Base-by-base conservation (phyloP, 2,329 filamentous ascomycete genomes). In the Hypoxylon sp. region DNA sequence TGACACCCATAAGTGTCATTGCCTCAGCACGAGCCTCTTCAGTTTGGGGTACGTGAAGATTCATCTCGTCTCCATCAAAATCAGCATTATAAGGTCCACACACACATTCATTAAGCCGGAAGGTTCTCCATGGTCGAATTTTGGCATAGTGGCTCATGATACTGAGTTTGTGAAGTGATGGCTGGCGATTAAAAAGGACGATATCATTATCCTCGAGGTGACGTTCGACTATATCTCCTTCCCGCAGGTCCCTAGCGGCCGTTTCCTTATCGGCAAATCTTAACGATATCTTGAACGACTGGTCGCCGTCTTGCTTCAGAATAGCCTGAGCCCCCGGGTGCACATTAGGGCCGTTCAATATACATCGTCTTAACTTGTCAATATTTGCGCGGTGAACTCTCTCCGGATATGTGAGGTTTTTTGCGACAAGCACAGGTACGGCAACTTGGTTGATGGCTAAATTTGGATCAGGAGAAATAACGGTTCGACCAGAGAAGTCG, bases 31-130 rank as follows among this genome's bases (percentile, higher is more conserved):
- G 89, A 10, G 96, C 95, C 80, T 99, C 96, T 82, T 99, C 96
- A 0, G 96, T 98, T 78, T 99, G 96, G 1, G 96, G 96, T 14
- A 99, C 94, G 80, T 99, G 96, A 51, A 99, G 82, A 75, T 99
- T 99, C 96, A 99, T 99, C 80, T 99, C 96, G 74, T 99, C 96
- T 66, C 96, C 96, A 75, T 99, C 96, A 73, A 99, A 99, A 87
- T 99, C 96, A 61, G 96, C 96, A 74, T 99, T 99, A 85, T 99
- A 99, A 2, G 96, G 96, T 68, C 92, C 94, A 81, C 96, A 99
- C 1, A 97, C 96, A 87, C 96, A 99, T 79, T 99, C 96, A 78
- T 99, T 99, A 17, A 99, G 86, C 60, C 96, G 91, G 78, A 99
- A 98, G 0, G 96, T 99, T 79, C 94, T 90, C 90, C 96, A 97